These are phyloP conservation scores for Cornus suecica DNA, from an alignment of 148 eudicot species.

Conservation along the genomic window DNA sequence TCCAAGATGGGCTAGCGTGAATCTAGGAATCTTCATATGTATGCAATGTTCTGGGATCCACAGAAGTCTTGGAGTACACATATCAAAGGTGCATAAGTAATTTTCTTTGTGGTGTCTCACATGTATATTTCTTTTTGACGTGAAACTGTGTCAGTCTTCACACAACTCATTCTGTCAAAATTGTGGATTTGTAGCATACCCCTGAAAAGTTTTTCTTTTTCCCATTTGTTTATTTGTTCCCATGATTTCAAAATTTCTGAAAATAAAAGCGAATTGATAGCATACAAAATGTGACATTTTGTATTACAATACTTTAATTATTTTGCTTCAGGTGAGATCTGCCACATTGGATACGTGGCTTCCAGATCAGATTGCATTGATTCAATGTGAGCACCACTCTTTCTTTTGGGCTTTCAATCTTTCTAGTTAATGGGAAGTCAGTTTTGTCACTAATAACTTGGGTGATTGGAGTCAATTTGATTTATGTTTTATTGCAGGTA, in stretches of 20 bases:
- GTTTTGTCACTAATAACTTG: not conserved
- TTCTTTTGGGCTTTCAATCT: not conserved
- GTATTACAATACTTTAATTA: not conserved
- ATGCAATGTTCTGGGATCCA: conserved; percentile 75
- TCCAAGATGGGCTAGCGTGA: conserved; percentile 90
- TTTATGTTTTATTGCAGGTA: conserved; percentile 36
- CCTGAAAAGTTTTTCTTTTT: not conserved
- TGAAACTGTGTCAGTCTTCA: not conserved
- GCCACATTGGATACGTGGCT: conserved; percentile 73
- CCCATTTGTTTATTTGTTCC: not conserved
- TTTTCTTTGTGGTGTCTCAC: not conserved
- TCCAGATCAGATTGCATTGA: conserved; percentile 60
- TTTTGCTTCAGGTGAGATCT: conserved; percentile 61
- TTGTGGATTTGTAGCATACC: not conserved
- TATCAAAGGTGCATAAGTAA: conserved; percentile 53
- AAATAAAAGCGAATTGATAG: not conserved
- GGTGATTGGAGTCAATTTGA: not conserved
- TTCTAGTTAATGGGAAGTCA: not conserved
- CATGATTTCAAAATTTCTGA: not conserved
- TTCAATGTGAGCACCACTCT: conserved; percentile 44
- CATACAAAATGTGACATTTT: not conserved
- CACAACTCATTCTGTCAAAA: not conserved
- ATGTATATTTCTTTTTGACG: not conserved
- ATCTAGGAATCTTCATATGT: conserved; percentile 75
- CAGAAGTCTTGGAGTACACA: conserved; percentile 77